These are phyloP conservation scores for Aspergillus jensenii DNA, from an alignment of 2,329 filamentous ascomycete species.

Conservation along the genomic window DNA sequence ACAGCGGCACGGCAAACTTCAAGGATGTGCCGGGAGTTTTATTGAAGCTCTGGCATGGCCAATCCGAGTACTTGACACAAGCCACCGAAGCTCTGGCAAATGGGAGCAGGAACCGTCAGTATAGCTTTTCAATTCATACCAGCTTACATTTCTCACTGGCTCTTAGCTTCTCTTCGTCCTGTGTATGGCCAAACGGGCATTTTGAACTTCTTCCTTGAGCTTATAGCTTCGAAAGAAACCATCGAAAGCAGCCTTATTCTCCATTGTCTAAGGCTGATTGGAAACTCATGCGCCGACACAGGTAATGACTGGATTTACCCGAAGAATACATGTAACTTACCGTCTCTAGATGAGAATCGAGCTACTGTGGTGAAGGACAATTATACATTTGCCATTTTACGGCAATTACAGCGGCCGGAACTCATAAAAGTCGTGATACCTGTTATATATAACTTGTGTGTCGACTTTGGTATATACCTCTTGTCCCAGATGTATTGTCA, in stretches of 20 bases:
- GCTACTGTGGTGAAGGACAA: conserved; percentile 39
- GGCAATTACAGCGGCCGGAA: conserved; percentile 33
- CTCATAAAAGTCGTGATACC: conserved; percentile 42
- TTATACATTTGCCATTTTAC: conserved; percentile 40
- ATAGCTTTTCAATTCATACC: background rate
- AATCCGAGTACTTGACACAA: conserved; percentile 34
- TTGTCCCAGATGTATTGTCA: background rate
- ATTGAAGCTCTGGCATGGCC: conserved; percentile 36
- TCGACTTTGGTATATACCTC: conserved; percentile 40
- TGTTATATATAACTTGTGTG: conserved; percentile 48
- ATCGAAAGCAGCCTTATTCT: conserved; percentile 34
- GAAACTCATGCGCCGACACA: conserved; percentile 48
- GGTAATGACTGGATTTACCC: conserved; percentile 23
- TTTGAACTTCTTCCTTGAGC: conserved; percentile 42
- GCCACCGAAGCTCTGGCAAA: conserved; percentile 42
- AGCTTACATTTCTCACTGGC: conserved; percentile 1
- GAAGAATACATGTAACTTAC: conserved; percentile 12
- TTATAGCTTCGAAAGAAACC: conserved; percentile 33
- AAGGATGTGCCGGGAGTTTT: conserved; percentile 30
- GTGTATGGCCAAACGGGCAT: conserved; percentile 42
- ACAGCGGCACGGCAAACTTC: conserved; percentile 25
- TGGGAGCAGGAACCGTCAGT: conserved; percentile 45
- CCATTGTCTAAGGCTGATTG: conserved; percentile 44
- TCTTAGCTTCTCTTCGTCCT: conserved; percentile 39
- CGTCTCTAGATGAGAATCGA: conserved; percentile 41